A percentile compares a stretch with the other conserved stretches of the same genome.
These are phyloP conservation scores for Schoenoplectus tabernaemontani DNA, from an alignment of 202 grass and related monocot genomes.

Conservation along the genomic window DNA sequence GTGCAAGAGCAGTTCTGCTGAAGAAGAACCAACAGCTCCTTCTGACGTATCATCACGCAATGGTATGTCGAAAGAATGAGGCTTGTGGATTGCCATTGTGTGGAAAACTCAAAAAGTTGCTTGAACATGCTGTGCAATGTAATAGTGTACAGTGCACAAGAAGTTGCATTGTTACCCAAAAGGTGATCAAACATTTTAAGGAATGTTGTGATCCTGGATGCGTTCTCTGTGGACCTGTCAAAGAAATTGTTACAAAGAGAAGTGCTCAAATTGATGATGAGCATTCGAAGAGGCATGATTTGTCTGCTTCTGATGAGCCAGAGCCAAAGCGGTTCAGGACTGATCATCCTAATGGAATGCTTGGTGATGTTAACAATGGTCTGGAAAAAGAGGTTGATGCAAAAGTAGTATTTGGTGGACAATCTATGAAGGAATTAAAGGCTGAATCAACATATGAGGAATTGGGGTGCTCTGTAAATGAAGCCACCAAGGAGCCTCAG, in stretches of 20 bases:
- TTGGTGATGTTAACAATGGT: background rate
- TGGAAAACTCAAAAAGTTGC: background rate
- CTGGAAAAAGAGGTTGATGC: background rate
- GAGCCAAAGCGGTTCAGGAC: background rate
- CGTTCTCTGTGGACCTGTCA: constrained; percentile 4
- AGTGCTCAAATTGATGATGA: background rate
- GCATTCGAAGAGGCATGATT: background rate
- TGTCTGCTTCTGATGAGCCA: background rate
- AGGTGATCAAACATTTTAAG: background rate
- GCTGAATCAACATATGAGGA: background rate
- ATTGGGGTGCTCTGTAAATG: background rate
- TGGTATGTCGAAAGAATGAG: constrained; percentile 10
- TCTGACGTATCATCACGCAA: background rate
- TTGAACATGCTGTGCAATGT: constrained; percentile 15
- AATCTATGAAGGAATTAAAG: background rate
- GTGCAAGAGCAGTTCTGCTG: background rate
- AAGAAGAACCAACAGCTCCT: background rate
- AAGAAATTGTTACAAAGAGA: constrained; percentile 6
- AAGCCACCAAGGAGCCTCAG: background rate
- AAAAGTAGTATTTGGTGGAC: background rate
- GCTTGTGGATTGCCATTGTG: background rate
- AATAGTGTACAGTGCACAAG: background rate
- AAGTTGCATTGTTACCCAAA: constrained; percentile 9
- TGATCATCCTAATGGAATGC: background rate
- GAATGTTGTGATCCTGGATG: background rate